Evolutionary conservation across 306 rosid species (phyloP), one percentile per base, ranked within the genome.

Genomic region (Castanea sativa): DNA sequence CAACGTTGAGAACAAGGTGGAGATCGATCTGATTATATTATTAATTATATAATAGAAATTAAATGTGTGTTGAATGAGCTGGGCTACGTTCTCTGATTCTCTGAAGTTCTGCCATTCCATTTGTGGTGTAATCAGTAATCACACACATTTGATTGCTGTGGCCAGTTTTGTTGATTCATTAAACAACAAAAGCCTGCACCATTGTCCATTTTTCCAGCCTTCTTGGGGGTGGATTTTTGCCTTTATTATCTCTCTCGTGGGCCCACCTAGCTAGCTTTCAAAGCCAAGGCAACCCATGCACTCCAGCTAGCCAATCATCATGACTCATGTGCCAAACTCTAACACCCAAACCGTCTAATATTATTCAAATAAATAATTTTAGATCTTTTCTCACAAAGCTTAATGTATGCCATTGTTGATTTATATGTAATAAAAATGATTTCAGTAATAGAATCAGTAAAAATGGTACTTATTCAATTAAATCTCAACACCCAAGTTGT

Each of bases 181-280:
- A 76, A 55, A 55, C 77, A 58, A 71, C 73, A 76, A 68, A 69
- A 63, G 13, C 49, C 5, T 6, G 21, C 71, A 41, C 1, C 11
- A 8, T 8, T 41, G 35, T 74, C 45, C 70, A 15, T 58, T 85
- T 84, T 84, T 86, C 88, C 88, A 84, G 85, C 87, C 82, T 86
- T 88, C 63, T 78, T 73, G 90, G 90, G 88, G 78, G 43, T 43
- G 49, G 72, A 73, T 27, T 72, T 73, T 82, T 79, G 57, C 25
- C 30, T 15, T 30, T 23, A 15, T 32, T 16, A 19, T 14, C 75
- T 79, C 79, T 43, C 12, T 23, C 80, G 41, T 82, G 81, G 81
- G 80, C 45, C 81, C 80, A 60, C 45, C 80, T 64, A 76, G 68
- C 80, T 64, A 76, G 68, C 80, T 70, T 58, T 73, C 78, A 63